These are phyloP conservation scores for Scortechinia acanthostroma DNA, from an alignment of 2,329 filamentous ascomycete genomes.

Conservation along the genomic window DNA sequence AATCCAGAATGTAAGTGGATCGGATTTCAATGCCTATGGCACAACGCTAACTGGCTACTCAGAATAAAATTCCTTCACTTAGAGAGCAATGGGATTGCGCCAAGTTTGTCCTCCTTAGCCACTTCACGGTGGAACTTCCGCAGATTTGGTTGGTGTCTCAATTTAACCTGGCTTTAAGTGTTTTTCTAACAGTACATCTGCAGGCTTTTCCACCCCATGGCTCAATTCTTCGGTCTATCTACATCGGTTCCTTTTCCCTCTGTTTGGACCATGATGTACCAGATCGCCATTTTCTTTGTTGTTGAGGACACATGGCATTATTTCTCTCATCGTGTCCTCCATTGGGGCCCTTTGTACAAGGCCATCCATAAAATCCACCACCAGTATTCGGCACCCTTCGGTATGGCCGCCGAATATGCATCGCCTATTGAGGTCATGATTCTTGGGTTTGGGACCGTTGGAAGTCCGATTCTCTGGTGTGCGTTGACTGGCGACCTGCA, in stretches of 20 bases:
- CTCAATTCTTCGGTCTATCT: conserved; percentile 61
- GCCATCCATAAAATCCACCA: conserved; percentile 74
- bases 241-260: conserved; percentile 65
- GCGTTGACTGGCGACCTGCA: conserved; percentile 62
- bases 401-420: conserved; percentile 69
- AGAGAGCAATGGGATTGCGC: conserved; percentile 69
- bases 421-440: conserved; percentile 72
- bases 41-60: neutral
- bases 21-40: neutral
- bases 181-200: neutral
- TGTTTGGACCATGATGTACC: conserved; percentile 59
- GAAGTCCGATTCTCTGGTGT: conserved; percentile 59
- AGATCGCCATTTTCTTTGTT: conserved; percentile 71
- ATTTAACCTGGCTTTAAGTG: neutral
- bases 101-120: conserved; percentile 63
- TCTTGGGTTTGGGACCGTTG: conserved; percentile 61
- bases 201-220: conserved; percentile 68
- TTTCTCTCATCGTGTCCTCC: conserved; percentile 65
- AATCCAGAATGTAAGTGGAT: conserved; percentile 54
- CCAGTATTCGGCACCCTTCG: conserved; percentile 71
- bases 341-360: conserved; percentile 69
- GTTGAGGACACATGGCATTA: conserved; percentile 74
- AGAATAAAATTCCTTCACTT: conserved; percentile 55
- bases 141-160: conserved; percentile 45
- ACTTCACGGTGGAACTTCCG: conserved; percentile 71